Percentiles rank a stretch among this genome's conserved stretches.
Conservation (phyloP, 2,329 filamentous ascomycete species). For the Massarina eburnea region DNA sequence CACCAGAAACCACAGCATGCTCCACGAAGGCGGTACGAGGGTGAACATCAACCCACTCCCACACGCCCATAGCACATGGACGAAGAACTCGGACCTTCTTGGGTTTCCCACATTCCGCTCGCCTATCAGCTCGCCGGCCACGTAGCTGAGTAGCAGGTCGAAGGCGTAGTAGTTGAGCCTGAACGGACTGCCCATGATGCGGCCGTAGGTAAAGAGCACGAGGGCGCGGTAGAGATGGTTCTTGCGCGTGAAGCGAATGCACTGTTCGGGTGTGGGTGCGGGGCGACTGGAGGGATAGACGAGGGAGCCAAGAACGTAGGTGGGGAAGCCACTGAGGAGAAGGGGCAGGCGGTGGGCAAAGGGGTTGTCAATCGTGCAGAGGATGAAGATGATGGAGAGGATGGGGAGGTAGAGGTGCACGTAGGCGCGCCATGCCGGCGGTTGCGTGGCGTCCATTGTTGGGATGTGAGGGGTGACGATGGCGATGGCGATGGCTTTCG, state of each 20-base stretch:
- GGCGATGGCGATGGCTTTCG: background rate
- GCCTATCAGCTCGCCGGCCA: conserved; percentile 8
- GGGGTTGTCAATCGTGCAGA: conserved; percentile 5
- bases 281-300: conserved; percentile 10
- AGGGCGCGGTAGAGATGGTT: conserved; percentile 14
- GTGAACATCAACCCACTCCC: conserved; percentile 7
- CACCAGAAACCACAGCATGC: conserved; percentile 6
- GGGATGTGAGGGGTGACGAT: no score
- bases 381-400: conserved; percentile 10
- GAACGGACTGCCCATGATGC: conserved; percentile 15
- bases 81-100: conserved; percentile 16
- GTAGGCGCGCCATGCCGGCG: conserved; percentile 8
- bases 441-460: background rate
- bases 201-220: conserved; percentile 17
- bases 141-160: conserved; percentile 13
- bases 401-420: conserved; percentile 20
- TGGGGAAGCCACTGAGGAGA: conserved; percentile 14
- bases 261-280: conserved; percentile 1
- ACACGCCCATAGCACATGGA: conserved; percentile 8
- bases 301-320: conserved; percentile 14
- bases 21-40: conserved; percentile 5
- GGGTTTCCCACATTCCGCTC: conserved; percentile 11
- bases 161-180: conserved; percentile 9
- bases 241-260: conserved; percentile 19
- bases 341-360: conserved; percentile 1